phyloP scores from a whole-genome alignment of 495 filamentous ascomycete species.

The Opeltia flavorubescens region DNA sequence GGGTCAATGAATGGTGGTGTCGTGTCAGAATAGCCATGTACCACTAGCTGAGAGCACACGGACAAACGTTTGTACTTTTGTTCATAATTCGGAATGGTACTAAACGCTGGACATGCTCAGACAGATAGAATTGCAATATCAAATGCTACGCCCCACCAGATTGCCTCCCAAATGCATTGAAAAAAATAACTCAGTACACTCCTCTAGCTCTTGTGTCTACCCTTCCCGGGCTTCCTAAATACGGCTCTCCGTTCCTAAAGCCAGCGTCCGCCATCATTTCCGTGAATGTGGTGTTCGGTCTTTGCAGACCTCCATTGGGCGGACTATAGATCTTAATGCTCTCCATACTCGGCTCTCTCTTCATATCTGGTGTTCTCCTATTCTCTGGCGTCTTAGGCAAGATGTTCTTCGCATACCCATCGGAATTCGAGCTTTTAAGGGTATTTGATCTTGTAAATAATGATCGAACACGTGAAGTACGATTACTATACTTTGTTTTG shows the following conservation, averaged over 20 bases:
- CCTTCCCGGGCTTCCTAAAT: slow-evolving; percentile 13
- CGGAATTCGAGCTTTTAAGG: slow-evolving; percentile 5
- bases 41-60: too few species aligned
- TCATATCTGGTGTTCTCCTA: slow-evolving; percentile 1
- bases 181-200: not conserved
- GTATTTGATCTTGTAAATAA: slow-evolving; percentile 14
- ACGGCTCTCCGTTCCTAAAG: slow-evolving; percentile 30
- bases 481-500: slow-evolving; percentile 9
- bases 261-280: slow-evolving; percentile 49
- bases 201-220: slow-evolving; percentile 2
- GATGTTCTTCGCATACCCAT: slow-evolving; percentile 11
- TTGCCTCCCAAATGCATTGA: not conserved
- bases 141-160: too few species aligned
- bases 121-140: too few species aligned
- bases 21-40: too few species aligned
- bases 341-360: slow-evolving; percentile 41
- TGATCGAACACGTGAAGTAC: slow-evolving; percentile 12
- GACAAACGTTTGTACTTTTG: too few species aligned
- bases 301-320: slow-evolving; percentile 28
- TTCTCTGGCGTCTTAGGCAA: slow-evolving; percentile 17
- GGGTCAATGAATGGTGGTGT: too few species aligned
- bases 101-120: too few species aligned
- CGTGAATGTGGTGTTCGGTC: slow-evolving; percentile 45
- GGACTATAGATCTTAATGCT: slow-evolving; percentile 62
- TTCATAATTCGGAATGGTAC: too few species aligned